These are phyloP conservation scores for Microbotryum intermedium DNA, from an alignment of 1,284 basidiomycete species.

Conservation along the genomic window DNA sequence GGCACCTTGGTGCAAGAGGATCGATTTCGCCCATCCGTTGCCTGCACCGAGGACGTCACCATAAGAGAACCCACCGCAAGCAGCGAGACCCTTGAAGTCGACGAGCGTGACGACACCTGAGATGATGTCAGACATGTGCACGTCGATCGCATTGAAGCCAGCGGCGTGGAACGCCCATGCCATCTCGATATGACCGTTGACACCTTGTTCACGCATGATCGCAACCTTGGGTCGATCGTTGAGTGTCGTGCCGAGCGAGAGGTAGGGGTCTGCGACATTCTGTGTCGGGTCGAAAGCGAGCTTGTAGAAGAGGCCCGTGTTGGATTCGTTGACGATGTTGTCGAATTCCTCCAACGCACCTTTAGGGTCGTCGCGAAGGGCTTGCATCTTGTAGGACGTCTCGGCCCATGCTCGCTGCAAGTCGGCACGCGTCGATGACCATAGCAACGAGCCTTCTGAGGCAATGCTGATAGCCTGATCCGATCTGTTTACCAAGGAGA, in stretches of 20 bases:
- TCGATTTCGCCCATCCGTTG: constrained; percentile 93
- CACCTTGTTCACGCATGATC: constrained; percentile 93
- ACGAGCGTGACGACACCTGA: constrained; percentile 55
- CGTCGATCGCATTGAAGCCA: constrained; percentile 88
- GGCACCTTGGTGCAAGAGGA: constrained; percentile 68
- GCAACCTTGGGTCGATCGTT: constrained; percentile 71
- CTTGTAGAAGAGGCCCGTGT: constrained; percentile 67
- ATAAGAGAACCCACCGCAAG: constrained; percentile 97
- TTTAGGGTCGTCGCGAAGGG: constrained; percentile 71
- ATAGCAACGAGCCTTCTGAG: constrained; percentile 51
- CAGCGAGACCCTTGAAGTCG: constrained; percentile 77
- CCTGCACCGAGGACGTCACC: constrained; percentile 97
- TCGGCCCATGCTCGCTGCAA: constrained; percentile 87
- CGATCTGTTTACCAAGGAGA: constrained; percentile 28
- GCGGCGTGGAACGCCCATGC: constrained; percentile 90
- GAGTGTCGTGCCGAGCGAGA: constrained; percentile 35
- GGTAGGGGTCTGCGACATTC: constrained; percentile 30
- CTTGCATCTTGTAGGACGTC: constrained; percentile 87
- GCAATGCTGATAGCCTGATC: constrained; percentile 60
- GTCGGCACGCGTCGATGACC: constrained; percentile 55
- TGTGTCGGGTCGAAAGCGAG: constrained; percentile 54
- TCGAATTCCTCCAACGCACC: constrained; percentile 74
- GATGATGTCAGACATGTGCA: constrained; percentile 97
- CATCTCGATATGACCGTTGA: constrained; percentile 98
- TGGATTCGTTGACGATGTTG: constrained; percentile 58